Evolutionary conservation across 2,329 filamentous ascomycete species (phyloP).

Genomic region (Huntiella abstrusa): DNA sequence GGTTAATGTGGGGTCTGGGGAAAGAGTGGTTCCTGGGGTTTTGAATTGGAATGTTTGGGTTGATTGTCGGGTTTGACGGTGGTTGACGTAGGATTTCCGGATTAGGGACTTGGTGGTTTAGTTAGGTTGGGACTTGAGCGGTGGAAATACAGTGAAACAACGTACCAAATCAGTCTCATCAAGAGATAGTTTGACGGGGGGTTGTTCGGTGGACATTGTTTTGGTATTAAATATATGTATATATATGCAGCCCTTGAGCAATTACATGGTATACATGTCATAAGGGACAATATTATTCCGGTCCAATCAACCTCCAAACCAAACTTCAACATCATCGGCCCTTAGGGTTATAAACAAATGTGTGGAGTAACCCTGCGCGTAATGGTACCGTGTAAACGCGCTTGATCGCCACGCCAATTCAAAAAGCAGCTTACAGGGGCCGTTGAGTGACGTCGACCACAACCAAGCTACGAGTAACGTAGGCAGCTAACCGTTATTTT

Average conservation of each 20-base stretch:
- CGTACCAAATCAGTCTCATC: background rate
- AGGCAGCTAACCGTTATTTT: background rate
- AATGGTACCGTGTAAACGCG: background rate
- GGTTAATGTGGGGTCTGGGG: conserved; percentile 33
- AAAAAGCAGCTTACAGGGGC: background rate
- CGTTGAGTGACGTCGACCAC: background rate
- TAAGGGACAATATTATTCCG: background rate
- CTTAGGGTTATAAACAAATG: no score
- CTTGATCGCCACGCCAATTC: background rate
- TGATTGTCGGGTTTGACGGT: conserved; percentile 55
- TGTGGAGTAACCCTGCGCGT: no score
- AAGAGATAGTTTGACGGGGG: conserved; percentile 1
- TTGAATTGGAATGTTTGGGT: conserved; percentile 58
- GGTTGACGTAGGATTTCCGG: conserved; percentile 51
- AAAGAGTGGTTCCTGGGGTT: conserved; percentile 41
- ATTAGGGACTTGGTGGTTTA: conserved; percentile 31
- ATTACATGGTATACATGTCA: no score
- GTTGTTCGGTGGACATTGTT: conserved; percentile 3
- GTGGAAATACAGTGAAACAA: background rate
- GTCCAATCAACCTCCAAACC: no score
- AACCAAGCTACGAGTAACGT: background rate
- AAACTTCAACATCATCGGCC: no score
- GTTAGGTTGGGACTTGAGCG: background rate
- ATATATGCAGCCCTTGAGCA: background rate
- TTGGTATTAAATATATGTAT: background rate